Evolutionary conservation across 768 basidiomycete genomes (phyloP).

Genomic region (Termitomyces sp.): DNA sequence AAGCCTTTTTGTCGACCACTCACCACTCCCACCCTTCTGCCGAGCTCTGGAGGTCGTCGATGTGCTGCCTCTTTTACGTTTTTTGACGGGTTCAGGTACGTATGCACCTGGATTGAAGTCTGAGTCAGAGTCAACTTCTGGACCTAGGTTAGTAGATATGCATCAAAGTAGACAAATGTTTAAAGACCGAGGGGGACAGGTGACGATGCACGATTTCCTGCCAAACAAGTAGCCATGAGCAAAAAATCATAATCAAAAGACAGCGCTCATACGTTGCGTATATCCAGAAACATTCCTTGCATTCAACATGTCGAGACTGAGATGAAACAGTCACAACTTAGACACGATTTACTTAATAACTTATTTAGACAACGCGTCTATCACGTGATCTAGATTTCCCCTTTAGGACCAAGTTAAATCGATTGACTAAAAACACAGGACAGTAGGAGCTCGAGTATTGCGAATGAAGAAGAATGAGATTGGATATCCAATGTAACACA

Average conservation of each 20-base stretch:
- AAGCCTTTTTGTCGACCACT: neutral
- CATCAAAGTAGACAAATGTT: neutral
- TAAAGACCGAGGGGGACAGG: slow-evolving; percentile 31
- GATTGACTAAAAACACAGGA: slow-evolving; percentile 7
- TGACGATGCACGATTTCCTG: slow-evolving; percentile 29
- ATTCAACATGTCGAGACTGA: slow-evolving; percentile 24
- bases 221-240: neutral
- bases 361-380: slow-evolving; percentile 8
- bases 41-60: slow-evolving; percentile 6
- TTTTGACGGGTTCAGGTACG: slow-evolving; percentile 25
- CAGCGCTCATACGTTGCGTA: slow-evolving; percentile 21
- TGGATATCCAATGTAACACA: neutral
- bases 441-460: slow-evolving; percentile 1
- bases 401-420: neutral
- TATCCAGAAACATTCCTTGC: slow-evolving; percentile 30
- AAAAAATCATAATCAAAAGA: neutral
- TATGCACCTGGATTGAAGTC: slow-evolving; percentile 42
- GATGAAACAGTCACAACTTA: slow-evolving; percentile 1
- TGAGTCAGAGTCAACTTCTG: slow-evolving; percentile 44
- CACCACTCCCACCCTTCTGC: slow-evolving; percentile 14
- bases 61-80: slow-evolving; percentile 18
- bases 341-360: slow-evolving; percentile 4
- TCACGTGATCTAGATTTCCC: slow-evolving; percentile 11
- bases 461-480: slow-evolving; percentile 7
- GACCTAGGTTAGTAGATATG: neutral